Evolutionary conservation across 2,329 filamentous ascomycete genomes (phyloP), one percentile per base, ranked within the genome.

Genomic region (Alternaria sp.): DNA sequence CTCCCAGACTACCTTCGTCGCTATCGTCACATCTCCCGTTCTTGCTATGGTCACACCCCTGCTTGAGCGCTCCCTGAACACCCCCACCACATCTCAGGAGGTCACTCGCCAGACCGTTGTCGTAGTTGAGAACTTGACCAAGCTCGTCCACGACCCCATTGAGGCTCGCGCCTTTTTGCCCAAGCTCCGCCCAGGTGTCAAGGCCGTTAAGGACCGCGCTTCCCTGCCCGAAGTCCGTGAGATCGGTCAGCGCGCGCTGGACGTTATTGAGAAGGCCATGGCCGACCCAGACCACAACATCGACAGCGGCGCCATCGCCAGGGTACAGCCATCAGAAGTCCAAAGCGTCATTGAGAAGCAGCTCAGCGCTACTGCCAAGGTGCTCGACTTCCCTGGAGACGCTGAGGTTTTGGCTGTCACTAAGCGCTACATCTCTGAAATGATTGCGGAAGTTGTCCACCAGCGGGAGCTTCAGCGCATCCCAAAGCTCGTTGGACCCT

Each of bases 1-100:
- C 46, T 97, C 94, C 4, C 93, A 97, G 83, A 99, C 95, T 11
- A 99, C 95, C n/a, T 99, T 99, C 71, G 95, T 99, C 54, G 94
- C 95, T 57, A 87, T 97, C 66, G 95, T 99, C 71, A 97, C 93
- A 12, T 97, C 94, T 9, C 95, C 95, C 10, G 94, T 98, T 5
- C 88, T 99, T 59, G 95, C 95, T 18, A 89, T 99, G 57, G 86
- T 99, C 57, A 99, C 95, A 2, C 95, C 95, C 46, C 90, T 98
- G 69, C 88, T 99, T 28, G 95, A 98, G 82, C 91, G 95, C 70
- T 93, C 94, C 18, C 87, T 99, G 63, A 97, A 97, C 84, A 94
- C 90, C 63, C 95, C 94, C 9, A 88, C 88, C 16, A 99, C 95
- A 5, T 86, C 92, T 4, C 95, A 99, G 79, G 95, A 99, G 82